Percentiles rank a stretch among this genome's conserved stretches.
Conservation (phyloP, 176 grass and related monocot species). For the Stipa capillata region DNA sequence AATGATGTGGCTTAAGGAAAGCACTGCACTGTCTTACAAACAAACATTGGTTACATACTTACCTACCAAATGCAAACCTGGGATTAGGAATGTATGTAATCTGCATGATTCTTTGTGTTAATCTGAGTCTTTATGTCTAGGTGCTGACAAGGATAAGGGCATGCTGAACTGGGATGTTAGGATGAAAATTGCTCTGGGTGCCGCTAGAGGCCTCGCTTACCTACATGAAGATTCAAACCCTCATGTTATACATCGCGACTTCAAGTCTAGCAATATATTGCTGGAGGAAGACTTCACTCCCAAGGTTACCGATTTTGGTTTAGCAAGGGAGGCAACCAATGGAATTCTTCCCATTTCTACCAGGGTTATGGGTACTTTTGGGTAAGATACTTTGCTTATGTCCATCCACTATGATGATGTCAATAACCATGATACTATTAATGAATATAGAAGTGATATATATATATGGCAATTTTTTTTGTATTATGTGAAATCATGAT, state of each 20-base stretch:
- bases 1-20: conserved; percentile 5
- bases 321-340: conserved; percentile 92
- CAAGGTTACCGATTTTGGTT: conserved; percentile 96
- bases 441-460: background rate
- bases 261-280: conserved; percentile 89
- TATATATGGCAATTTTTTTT: background rate
- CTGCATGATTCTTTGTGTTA: background rate
- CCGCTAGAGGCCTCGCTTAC: conserved; percentile 93
- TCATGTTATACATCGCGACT: conserved; percentile 95
- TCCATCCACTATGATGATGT: background rate
- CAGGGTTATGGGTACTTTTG: conserved; percentile 95
- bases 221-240: conserved; percentile 97
- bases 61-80: background rate
- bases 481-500: background rate
- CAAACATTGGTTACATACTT: background rate
- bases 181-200: conserved; percentile 88
- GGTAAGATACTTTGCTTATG: conserved; percentile 47
- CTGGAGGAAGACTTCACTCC: conserved; percentile 95
- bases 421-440: background rate
- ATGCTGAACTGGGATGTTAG: conserved; percentile 83
- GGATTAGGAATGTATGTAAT: background rate
- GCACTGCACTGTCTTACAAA: background rate
- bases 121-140: conserved; percentile 38
- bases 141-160: conserved; percentile 66
- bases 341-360: conserved; percentile 70